Conservation (phyloP, 805 yeast genomes). For the Cyberlindnera suaveolens region DNA sequence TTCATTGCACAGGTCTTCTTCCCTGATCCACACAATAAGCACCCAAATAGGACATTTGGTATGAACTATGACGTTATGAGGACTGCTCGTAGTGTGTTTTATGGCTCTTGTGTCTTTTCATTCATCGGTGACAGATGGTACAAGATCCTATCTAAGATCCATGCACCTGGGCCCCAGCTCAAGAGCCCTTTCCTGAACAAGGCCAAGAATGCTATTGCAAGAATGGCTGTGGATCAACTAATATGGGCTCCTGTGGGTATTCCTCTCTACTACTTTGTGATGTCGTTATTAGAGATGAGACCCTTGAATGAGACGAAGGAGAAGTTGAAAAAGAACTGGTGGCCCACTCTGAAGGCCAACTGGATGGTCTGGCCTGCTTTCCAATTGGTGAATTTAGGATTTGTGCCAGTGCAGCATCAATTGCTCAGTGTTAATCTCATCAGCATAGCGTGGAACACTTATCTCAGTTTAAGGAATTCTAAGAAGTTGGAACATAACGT, state of each 20-base stretch:
- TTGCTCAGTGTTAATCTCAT: slow-evolving; percentile 62
- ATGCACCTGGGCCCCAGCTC: slow-evolving; percentile 28
- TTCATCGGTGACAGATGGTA: slow-evolving; percentile 76
- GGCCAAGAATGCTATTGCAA: slow-evolving; percentile 31
- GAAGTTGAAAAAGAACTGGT: slow-evolving; percentile 46
- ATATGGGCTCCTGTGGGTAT: slow-evolving; percentile 74
- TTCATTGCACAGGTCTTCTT: slow-evolving; percentile 57
- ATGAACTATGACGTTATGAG: slow-evolving; percentile 44
- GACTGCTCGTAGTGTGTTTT: slow-evolving; percentile 56
- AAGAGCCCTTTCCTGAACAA: slow-evolving; percentile 12
- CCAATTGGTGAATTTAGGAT: slow-evolving; percentile 69
- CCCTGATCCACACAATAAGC: slow-evolving; percentile 22
- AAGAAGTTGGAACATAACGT: slow-evolving; percentile 12
- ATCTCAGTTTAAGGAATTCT: slow-evolving; percentile 56
- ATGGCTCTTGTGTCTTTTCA: slow-evolving; percentile 71
- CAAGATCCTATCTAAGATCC: slow-evolving; percentile 38
- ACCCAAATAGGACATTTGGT: background rate
- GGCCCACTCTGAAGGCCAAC: slow-evolving; percentile 65
- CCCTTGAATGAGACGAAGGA: slow-evolving; percentile 31
- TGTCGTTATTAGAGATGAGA: slow-evolving; percentile 61
- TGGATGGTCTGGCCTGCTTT: slow-evolving; percentile 91
- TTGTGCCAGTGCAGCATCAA: slow-evolving; percentile 68
- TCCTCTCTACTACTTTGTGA: slow-evolving; percentile 62
- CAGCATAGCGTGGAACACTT: slow-evolving; percentile 82
- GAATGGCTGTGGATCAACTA: slow-evolving; percentile 68